Percentiles rank a stretch among this genome's conserved stretches.
Conservation (phyloP, 805 yeast genomes). For the Wickerhamiella allomyrinae region DNA sequence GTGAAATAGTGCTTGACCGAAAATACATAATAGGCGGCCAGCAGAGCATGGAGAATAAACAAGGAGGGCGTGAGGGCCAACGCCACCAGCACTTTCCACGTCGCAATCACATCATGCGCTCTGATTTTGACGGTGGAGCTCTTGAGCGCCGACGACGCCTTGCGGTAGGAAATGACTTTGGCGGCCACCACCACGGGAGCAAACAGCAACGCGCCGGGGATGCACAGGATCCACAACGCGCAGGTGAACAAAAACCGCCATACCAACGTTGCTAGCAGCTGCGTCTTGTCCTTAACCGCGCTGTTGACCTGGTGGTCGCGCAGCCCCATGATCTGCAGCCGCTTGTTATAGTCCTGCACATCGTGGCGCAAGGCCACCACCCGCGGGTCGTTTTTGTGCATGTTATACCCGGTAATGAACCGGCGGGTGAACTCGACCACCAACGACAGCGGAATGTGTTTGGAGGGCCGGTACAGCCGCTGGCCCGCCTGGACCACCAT, state of each 20-base stretch:
- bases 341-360: constrained; percentile 56
- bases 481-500: constrained; percentile 87
- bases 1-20: constrained; percentile 21
- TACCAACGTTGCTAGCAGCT: constrained; percentile 33
- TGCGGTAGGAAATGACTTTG: constrained; percentile 53
- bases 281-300: constrained; percentile 35
- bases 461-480: constrained; percentile 63
- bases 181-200: constrained; percentile 78
- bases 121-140: constrained; percentile 78
- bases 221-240: constrained; percentile 44
- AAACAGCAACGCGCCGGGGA: constrained; percentile 82
- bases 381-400: constrained; percentile 55
- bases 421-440: constrained; percentile 86
- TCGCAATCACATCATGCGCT: constrained; percentile 89
- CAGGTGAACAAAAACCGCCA: constrained; percentile 44
- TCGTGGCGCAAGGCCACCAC: constrained; percentile 45
- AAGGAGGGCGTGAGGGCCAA: constrained; percentile 81
- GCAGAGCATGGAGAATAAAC: constrained; percentile 61
- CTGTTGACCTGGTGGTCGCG: constrained; percentile 62
- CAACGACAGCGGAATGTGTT: constrained; percentile 61
- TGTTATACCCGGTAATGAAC: constrained; percentile 66
- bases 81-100: constrained; percentile 88
- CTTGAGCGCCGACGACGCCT: constrained; percentile 68
- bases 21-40: constrained; percentile 26
- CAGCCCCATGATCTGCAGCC: constrained; percentile 46